phyloP scores from a whole-genome alignment of 441 rosid species.

The Melastoma candidum region DNA sequence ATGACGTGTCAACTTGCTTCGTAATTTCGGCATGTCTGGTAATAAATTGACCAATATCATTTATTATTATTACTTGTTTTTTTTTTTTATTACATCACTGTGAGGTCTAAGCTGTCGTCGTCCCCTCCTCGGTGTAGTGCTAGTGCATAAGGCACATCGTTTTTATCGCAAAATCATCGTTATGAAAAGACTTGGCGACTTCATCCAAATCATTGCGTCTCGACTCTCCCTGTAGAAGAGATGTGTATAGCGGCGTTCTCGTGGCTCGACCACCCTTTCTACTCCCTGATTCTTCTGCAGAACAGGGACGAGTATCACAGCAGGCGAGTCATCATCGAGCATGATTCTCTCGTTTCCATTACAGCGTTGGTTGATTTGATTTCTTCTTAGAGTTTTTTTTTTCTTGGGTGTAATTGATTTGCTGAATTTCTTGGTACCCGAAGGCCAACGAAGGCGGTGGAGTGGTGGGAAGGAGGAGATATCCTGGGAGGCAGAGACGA shows the following conservation, averaged over 20 bases:
- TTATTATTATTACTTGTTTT: no score
- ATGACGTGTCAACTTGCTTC: no score
- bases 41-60: no score
- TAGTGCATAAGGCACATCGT: no score
- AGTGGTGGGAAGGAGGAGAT: slow-evolving; percentile 51
- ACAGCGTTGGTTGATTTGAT: background rate
- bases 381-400: background rate
- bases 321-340: slow-evolving; percentile 25
- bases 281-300: slow-evolving; percentile 48
- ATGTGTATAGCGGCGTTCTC: slow-evolving; percentile 66
- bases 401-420: background rate
- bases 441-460: slow-evolving; percentile 49
- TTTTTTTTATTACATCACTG: no score
- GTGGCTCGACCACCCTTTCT: slow-evolving; percentile 64
- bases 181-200: no score
- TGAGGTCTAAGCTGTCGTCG: no score
- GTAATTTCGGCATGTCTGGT: no score
- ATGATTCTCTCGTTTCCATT: background rate
- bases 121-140: no score
- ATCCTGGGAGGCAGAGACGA: slow-evolving; percentile 56
- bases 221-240: no score
- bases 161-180: no score
- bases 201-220: no score
- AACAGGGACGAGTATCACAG: slow-evolving; percentile 66
- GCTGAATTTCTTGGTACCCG: background rate